Evolutionary conservation across 495 filamentous ascomycete species (phyloP).

Genomic region (Podospora australis): DNA sequence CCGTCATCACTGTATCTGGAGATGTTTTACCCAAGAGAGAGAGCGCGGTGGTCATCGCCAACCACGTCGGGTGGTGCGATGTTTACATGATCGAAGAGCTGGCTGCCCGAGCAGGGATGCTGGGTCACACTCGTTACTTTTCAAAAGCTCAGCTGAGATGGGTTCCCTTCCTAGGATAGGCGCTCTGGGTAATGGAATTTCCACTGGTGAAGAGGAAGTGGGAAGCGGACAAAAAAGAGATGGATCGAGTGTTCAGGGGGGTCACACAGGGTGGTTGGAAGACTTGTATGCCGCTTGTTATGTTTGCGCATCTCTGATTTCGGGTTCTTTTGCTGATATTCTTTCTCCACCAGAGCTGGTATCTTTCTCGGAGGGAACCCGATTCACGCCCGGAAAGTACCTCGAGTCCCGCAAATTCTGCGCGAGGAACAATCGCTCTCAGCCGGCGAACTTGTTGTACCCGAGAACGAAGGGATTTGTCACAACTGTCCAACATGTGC

Average conservation of each 20-base stretch:
- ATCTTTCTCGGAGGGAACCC: constrained; percentile 53
- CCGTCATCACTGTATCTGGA: constrained; percentile 44
- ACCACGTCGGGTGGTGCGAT: constrained; percentile 53
- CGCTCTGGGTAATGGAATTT: constrained; percentile 56
- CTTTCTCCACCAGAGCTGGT: constrained; percentile 43
- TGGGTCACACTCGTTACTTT: constrained; percentile 52
- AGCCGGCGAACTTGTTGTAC: constrained; percentile 49
- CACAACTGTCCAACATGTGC: constrained; percentile 46
- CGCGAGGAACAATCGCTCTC: constrained; percentile 35
- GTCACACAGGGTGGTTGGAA: constrained; percentile 42
- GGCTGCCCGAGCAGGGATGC: constrained; percentile 46
- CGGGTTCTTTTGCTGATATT: no score
- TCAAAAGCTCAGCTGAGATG: constrained; percentile 48
- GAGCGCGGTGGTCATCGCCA: constrained; percentile 50
- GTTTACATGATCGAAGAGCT: constrained; percentile 56
- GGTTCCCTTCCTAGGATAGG: constrained; percentile 55
- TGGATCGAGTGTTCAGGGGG: constrained; percentile 47
- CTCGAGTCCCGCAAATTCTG: constrained; percentile 44
- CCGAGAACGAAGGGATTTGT: constrained; percentile 53
- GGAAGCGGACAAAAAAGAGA: constrained; percentile 46
- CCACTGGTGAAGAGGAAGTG: constrained; percentile 52
- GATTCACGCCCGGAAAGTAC: constrained; percentile 48
- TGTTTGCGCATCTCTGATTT: neutral
- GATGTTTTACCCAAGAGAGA: constrained; percentile 40
- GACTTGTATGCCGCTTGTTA: constrained; percentile 39